phyloP scores from a whole-genome alignment of 192 early-diverging fungal species.

The Phycomyces blakesleeanus region DNA sequence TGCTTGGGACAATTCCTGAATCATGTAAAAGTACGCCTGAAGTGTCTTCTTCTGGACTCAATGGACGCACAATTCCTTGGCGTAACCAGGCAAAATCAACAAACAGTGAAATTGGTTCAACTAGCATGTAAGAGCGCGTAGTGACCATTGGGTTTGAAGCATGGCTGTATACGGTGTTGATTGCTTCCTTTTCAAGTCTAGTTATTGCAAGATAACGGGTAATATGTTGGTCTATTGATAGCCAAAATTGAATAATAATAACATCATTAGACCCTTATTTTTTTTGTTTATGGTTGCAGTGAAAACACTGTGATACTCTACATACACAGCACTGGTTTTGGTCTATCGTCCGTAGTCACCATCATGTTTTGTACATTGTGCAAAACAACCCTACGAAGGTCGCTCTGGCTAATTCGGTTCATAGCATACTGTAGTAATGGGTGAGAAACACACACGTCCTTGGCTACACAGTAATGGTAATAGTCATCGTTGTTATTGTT shows the following conservation, averaged over 20 bases:
- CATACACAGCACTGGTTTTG: conserved; percentile 44
- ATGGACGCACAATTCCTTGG: conserved; percentile 57
- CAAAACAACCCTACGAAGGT: conserved; percentile 14
- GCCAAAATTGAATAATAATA: neutral
- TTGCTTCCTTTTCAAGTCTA: conserved; percentile 62
- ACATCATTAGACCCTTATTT: neutral
- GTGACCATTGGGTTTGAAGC: conserved; percentile 77
- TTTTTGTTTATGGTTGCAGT: no score
- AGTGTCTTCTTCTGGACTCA: conserved; percentile 51
- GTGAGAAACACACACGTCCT: conserved; percentile 63
- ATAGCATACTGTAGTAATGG: conserved; percentile 69
- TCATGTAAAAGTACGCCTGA: conserved; percentile 60
- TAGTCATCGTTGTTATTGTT: no score
- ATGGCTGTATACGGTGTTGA: conserved; percentile 74
- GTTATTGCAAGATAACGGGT: conserved; percentile 56
- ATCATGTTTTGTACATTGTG: conserved; percentile 60
- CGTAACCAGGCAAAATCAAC: conserved; percentile 65
- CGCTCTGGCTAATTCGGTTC: conserved; percentile 38
- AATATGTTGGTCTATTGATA: conserved; percentile 44
- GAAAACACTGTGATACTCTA: neutral
- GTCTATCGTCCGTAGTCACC: conserved; percentile 52
- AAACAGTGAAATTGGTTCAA: conserved; percentile 62
- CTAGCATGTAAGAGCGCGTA: conserved; percentile 75
- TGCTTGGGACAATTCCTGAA: conserved; percentile 68
- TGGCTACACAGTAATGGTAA: no score